Percentiles rank a stretch among this genome's conserved stretches.
Conservation (phyloP, 2,329 filamentous ascomycete species). For the Drechslerella coelobrocha region DNA sequence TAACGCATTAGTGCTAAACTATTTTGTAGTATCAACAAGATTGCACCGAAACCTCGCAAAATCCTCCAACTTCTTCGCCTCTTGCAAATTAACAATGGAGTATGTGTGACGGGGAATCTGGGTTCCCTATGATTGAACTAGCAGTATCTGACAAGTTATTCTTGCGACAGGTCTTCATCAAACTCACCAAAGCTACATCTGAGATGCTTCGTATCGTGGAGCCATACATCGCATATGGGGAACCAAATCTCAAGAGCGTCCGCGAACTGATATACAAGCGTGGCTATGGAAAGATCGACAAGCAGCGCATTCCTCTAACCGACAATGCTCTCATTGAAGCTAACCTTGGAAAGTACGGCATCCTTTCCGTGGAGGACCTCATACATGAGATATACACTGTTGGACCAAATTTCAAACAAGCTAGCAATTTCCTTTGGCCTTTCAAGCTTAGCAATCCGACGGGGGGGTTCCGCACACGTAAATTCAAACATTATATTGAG, state of each 20-base stretch:
- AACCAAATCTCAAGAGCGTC: conserved; percentile 98
- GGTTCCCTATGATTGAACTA: not conserved
- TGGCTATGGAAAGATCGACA: conserved; percentile 98
- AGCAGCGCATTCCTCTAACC: conserved; percentile 94
- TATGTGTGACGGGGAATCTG: conserved; percentile 3
- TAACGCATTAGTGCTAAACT: too few relatives aligned
- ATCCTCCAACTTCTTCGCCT: conserved; percentile 99
- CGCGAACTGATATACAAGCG: conserved; percentile 99
- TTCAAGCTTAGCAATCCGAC: conserved; percentile 99
- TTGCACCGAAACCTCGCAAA: conserved; percentile 99
- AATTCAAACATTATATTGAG: conserved; percentile 99
- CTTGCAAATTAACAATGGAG: conserved; percentile 99
- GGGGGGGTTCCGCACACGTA: conserved; percentile 92
- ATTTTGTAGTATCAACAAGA: conserved; percentile 99
- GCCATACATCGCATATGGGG: conserved; percentile 98
- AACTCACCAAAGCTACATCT: conserved; percentile 93
- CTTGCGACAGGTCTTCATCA: conserved; percentile 73
- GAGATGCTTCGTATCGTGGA: conserved; percentile 99
- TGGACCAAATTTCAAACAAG: conserved; percentile 99
- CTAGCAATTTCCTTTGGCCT: conserved; percentile 98
- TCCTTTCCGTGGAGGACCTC: conserved; percentile 98
- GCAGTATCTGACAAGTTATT: not conserved
- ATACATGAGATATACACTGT: conserved; percentile 99
- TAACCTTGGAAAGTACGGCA: conserved; percentile 95
- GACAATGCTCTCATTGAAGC: conserved; percentile 98